A percentile compares a stretch with the other conserved stretches of the same genome.
These are phyloP conservation scores for Diplodia intermedia DNA, from an alignment of 2,329 filamentous ascomycete genomes.

Conservation along the genomic window DNA sequence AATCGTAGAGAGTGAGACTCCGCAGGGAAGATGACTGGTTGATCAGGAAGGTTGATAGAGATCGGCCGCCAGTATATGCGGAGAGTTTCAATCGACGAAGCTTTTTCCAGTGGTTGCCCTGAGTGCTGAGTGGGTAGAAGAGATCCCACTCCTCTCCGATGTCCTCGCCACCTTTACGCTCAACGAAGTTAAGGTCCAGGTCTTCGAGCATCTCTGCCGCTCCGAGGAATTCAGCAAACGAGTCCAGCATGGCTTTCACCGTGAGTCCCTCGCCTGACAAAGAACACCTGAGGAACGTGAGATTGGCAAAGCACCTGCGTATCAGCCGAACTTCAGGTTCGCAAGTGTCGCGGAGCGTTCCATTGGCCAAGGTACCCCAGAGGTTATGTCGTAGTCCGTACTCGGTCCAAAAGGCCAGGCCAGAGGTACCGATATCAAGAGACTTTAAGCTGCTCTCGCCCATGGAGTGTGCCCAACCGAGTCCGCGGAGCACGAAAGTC, in stretches of 20 bases:
- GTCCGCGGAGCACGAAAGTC: slow-evolving; percentile 18
- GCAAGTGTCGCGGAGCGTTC: neutral
- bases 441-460: slow-evolving; percentile 1
- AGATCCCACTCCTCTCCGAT: slow-evolving; percentile 18
- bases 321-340: slow-evolving; percentile 3
- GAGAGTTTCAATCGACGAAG: slow-evolving; percentile 11
- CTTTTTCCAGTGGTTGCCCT: slow-evolving; percentile 19
- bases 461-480: slow-evolving; percentile 11
- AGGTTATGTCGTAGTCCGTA: neutral
- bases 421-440: slow-evolving; percentile 20
- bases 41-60: slow-evolving; percentile 1
- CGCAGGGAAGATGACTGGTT: slow-evolving; percentile 14
- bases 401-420: slow-evolving; percentile 17
- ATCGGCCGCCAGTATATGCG: neutral
- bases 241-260: neutral
- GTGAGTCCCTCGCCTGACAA: slow-evolving; percentile 1
- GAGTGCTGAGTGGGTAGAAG: neutral
- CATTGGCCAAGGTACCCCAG: slow-evolving; percentile 10
- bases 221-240: neutral
- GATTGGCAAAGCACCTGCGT: neutral
- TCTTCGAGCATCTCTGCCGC: slow-evolving; percentile 15
- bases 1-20: slow-evolving; percentile 7
- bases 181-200: slow-evolving; percentile 10
- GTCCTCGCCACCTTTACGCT: slow-evolving; percentile 10
- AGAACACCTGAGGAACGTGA: slow-evolving; percentile 11